Percentiles rank a stretch among this genome's conserved stretches.
Evolutionary conservation across 495 filamentous ascomycete genomes (phyloP).

Genomic region (Penicillium silybi): DNA sequence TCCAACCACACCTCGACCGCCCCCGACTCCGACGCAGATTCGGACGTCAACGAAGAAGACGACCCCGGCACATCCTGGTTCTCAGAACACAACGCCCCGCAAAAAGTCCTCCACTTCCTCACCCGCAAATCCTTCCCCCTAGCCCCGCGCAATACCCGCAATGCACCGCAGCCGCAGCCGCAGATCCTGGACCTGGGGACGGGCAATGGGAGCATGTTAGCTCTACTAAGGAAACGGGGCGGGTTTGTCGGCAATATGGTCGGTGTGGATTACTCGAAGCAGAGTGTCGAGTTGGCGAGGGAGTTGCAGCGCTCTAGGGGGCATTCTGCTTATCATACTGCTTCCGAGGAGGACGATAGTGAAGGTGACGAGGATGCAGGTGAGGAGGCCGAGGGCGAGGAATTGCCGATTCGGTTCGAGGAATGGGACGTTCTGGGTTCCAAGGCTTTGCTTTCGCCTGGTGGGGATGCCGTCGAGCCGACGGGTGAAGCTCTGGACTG

Average conservation of each 20-base stretch:
- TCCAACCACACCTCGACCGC: constrained; percentile 9
- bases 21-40: constrained; percentile 11
- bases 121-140: constrained; percentile 35
- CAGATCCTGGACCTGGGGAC: constrained; percentile 77
- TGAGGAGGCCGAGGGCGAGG: constrained; percentile 10
- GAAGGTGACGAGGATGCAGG: constrained; percentile 10
- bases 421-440: constrained; percentile 71
- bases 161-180: constrained; percentile 19
- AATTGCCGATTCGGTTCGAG: constrained; percentile 52
- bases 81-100: constrained; percentile 47
- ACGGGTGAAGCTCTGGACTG: constrained; percentile 22
- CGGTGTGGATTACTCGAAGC: constrained; percentile 80
- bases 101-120: constrained; percentile 46
- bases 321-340: constrained; percentile 39
- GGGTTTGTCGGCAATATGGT: constrained; percentile 61
- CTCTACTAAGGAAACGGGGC: constrained; percentile 61
- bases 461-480: constrained; percentile 10
- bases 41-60: constrained; percentile 36
- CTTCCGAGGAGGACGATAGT: constrained; percentile 23
- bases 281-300: constrained; percentile 67
- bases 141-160: constrained; percentile 24
- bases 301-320: constrained; percentile 38
- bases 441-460: constrained; percentile 29
- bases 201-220: constrained; percentile 87
- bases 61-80: constrained; percentile 53